Percentiles rank a stretch among this genome's conserved stretches.
Conservation (phyloP, 2,329 filamentous ascomycete species). For the Parastagonospora nodorum region DNA sequence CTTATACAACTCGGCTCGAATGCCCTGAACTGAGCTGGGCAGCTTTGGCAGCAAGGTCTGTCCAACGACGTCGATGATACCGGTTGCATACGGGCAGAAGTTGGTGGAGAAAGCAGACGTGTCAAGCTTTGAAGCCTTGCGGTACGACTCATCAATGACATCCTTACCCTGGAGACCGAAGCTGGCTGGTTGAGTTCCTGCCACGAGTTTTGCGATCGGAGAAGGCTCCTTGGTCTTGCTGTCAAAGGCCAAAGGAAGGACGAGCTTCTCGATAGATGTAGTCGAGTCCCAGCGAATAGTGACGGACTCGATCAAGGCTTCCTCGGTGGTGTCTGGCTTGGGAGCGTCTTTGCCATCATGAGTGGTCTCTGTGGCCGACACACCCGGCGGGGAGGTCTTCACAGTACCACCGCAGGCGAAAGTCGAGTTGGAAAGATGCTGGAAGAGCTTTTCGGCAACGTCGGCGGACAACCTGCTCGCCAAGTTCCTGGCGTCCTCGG, state of each 20-base stretch:
- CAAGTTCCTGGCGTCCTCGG: background rate
- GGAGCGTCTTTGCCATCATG: background rate
- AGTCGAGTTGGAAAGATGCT: background rate
- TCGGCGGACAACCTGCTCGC: background rate
- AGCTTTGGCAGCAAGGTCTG: conserved; percentile 51
- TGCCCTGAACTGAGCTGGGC: conserved; percentile 23
- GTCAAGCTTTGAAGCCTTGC: conserved; percentile 61
- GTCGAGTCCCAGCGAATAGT: conserved; percentile 13
- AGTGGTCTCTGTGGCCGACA: background rate
- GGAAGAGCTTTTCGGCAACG: background rate
- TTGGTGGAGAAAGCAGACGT: conserved; percentile 51
- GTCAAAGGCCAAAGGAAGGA: background rate
- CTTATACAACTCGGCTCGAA: conserved; percentile 62
- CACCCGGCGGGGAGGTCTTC: background rate
- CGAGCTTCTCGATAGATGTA: conserved; percentile 3
- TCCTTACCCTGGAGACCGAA: conserved; percentile 55
- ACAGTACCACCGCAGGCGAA: conserved; percentile 9
- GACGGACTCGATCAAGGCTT: background rate
- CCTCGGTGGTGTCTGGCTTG: background rate
- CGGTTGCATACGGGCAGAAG: conserved; percentile 58
- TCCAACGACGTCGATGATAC: conserved; percentile 58
- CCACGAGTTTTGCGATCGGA: conserved; percentile 11
- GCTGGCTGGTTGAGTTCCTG: conserved; percentile 50
- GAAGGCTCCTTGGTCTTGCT: background rate
- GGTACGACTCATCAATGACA: conserved; percentile 58